Evolutionary conservation across 2,329 filamentous ascomycete genomes (phyloP).

Genomic region (Ambrosiella xylebori): DNA sequence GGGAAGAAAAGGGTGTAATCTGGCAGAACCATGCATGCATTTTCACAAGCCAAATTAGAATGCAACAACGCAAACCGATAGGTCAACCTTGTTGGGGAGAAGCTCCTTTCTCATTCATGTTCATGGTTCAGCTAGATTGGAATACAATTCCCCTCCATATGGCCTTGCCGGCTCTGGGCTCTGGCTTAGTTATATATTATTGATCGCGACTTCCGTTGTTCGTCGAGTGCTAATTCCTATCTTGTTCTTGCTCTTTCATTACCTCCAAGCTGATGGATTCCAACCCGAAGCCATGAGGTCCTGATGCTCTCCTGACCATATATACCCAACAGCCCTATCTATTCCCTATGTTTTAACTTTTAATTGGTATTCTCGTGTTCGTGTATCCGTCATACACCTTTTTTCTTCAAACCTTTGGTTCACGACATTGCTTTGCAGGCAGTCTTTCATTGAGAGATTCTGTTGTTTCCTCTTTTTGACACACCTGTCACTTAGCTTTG

Average conservation of each 20-base stretch:
- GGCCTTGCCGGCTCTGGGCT: neutral
- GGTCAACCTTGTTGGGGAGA: neutral
- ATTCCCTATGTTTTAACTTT: too few relatives aligned
- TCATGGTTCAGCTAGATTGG: neutral
- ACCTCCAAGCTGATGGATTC: neutral
- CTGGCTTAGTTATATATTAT: neutral
- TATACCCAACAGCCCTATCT: too few relatives aligned
- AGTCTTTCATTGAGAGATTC: too few relatives aligned
- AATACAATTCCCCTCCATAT: neutral
- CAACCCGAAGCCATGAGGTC: neutral
- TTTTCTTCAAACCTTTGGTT: too few relatives aligned
- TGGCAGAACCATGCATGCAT: neutral
- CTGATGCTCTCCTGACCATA: too few relatives aligned
- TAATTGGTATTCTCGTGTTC: too few relatives aligned
- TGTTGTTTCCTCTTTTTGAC: too few relatives aligned
- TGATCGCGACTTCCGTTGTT: neutral
- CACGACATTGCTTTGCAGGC: too few relatives aligned
- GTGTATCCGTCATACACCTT: too few relatives aligned
- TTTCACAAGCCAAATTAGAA: slow-evolving; percentile 8
- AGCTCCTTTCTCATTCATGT: neutral
- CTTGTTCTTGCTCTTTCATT: neutral
- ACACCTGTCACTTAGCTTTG: too few relatives aligned
- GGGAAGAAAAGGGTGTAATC: neutral
- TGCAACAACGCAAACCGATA: neutral
- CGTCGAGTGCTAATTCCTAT: neutral